Base-by-base conservation (phyloP, 164 flowering plant species). In the Magnolia kwangsiensis region DNA sequence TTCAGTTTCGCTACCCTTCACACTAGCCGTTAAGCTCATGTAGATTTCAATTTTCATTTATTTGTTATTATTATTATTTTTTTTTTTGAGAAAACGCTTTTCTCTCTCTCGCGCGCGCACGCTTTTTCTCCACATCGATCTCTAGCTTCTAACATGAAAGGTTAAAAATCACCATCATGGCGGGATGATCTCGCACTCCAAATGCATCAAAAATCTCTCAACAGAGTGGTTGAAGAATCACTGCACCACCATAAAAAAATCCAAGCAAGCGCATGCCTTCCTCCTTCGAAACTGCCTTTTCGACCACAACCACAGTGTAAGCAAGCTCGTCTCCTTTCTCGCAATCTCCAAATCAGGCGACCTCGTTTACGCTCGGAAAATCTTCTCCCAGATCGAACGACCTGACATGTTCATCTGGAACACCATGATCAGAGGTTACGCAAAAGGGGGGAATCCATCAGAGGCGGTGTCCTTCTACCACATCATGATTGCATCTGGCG, bases 381-480 rank as follows among this genome's bases (percentile, higher is more conserved):
- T 72, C 74, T 55, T 72, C 29, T 10, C 19, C 74, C 59, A 78
- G 65, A 69, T 78, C 51, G 64, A 69, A 8, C 59, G 61, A 68
- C 80, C 80, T 49, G 80, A 74, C 64, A 61, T 78, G 74, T 78
- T 69, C 51, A 78, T 69, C 27, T 78, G 77, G 80, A 78, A 78
- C 51, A 78, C 80, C 59, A 74, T 78, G 74, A 78, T 78, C 24
- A 74, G 77, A 78, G 80, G 80, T 50, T 74, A 78, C 19, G 61
- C 80, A 13, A 78, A 27, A 63, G 69, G 74, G 51, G 5, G 51
- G 29, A 20, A 69, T 31, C 77, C 80, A 21, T n/a, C 11, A 23
- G 64, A 78, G 29, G 73, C 80, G 18, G 68, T 78, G 51, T 50
- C 71, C 8, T 65, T 78, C 16, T 74, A 74, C 71, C 13, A 63